A percentile compares a stretch with the other conserved stretches of the same genome.
Conservation (phyloP, 805 yeast species). For the Nakazawaea anatomiae region DNA sequence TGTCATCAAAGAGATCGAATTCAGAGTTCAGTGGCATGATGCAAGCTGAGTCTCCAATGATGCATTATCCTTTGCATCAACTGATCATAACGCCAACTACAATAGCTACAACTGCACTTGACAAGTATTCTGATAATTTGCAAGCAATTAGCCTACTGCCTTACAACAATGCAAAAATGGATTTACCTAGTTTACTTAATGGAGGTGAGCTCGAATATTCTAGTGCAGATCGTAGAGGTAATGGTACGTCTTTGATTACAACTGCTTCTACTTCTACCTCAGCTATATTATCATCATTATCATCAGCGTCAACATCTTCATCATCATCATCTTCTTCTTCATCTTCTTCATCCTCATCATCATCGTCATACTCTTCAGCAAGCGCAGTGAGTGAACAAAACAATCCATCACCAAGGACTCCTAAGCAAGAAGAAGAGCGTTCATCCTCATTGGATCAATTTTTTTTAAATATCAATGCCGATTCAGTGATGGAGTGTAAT, state of each 20-base stretch:
- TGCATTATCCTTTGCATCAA: background rate
- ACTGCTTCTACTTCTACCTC: too few species aligned
- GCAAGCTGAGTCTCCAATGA: background rate
- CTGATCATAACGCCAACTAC: background rate
- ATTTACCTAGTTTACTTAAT: conserved; percentile 7
- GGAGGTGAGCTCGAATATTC: background rate
- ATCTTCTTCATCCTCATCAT: too few species aligned
- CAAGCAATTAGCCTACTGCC: conserved; percentile 8
- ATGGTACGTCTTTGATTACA: background rate
- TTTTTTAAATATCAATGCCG: conserved; percentile 3
- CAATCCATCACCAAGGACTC: background rate
- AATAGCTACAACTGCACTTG: background rate
- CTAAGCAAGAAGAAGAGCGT: background rate
- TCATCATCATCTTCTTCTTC: too few species aligned
- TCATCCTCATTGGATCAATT: conserved; percentile 8
- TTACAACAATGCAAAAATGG: conserved; percentile 1
- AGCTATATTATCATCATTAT: too few species aligned
- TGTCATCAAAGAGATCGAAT: background rate
- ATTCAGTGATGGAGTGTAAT: background rate
- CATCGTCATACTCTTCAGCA: too few species aligned
- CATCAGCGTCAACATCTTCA: too few species aligned
- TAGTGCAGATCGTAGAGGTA: background rate
- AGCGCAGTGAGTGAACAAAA: background rate
- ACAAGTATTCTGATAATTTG: conserved; percentile 6
- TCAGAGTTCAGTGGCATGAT: conserved; percentile 7